A percentile compares a stretch with the other conserved stretches of the same genome.
These are phyloP conservation scores for Cinnamomum micranthum DNA, from an alignment of 164 flowering plant species.

Conservation along the genomic window DNA sequence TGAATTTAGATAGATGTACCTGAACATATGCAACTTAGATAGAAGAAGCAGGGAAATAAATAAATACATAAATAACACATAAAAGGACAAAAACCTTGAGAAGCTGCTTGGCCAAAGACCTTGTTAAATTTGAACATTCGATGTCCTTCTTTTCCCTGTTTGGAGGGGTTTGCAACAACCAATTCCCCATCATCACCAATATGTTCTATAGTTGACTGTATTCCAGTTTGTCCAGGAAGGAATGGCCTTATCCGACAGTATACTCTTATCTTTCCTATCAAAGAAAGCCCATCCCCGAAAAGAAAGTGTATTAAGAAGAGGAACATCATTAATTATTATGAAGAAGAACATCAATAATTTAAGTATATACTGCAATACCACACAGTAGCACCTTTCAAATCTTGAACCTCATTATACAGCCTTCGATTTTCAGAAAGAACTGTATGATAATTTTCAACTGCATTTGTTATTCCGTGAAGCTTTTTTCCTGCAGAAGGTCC, in stretches of 20 bases:
- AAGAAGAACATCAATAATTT: background rate
- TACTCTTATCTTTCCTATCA: conserved; percentile 85
- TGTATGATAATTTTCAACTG: conserved; percentile 74
- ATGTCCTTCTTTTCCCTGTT: conserved; percentile 76
- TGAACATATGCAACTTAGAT: background rate
- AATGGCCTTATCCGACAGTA: conserved; percentile 94
- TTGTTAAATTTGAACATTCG: conserved; percentile 84
- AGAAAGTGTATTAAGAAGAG: conserved; percentile 3
- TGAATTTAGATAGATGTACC: too few species aligned
- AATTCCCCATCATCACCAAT: conserved; percentile 91
- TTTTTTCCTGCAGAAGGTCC: conserved; percentile 43
- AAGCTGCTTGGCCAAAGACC: conserved; percentile 68
- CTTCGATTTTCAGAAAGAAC: conserved; percentile 85
- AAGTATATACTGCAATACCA: background rate
- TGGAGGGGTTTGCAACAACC: conserved; percentile 69
- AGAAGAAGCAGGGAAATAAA: background rate
- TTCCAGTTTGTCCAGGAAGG: conserved; percentile 68
- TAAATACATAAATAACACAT: background rate
- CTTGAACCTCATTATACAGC: conserved; percentile 94
- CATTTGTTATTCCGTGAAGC: conserved; percentile 65
- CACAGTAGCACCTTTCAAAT: conserved; percentile 70
- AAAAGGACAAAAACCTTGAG: conserved; percentile 61
- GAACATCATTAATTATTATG: conserved; percentile 5
- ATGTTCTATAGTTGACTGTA: conserved; percentile 69
- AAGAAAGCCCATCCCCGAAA: background rate